phyloP scores from a whole-genome alignment of 1,284 basidiomycete species.

The Malassezia furfur region DNA sequence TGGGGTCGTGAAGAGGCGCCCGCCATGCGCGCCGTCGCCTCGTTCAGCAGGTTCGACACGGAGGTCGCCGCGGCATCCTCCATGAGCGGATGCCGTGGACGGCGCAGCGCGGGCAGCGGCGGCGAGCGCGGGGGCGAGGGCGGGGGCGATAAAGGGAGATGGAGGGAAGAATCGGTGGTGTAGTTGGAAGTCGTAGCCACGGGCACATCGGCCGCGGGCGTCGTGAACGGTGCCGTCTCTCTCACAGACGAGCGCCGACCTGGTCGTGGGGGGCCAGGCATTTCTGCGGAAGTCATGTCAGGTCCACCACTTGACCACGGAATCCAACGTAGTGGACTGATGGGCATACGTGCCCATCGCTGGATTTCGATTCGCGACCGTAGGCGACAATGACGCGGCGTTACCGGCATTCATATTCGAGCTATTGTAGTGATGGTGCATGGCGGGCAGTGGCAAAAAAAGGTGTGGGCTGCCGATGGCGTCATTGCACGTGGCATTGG shows the following conservation, averaged over 20 bases:
- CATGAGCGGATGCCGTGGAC: not conserved
- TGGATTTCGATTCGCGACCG: not conserved
- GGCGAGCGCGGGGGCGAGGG: conserved; percentile 2
- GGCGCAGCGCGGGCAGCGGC: not conserved
- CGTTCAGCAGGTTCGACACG: not conserved
- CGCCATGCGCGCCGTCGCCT: not conserved
- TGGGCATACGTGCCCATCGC: not conserved
- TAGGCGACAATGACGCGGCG: not conserved
- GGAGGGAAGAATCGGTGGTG: not conserved
- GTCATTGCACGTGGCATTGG: conserved; percentile 3
- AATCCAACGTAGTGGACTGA: conserved; percentile 12
- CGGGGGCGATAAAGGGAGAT: conserved; percentile 4
- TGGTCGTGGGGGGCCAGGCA: conserved; percentile 15
- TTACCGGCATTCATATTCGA: conserved; percentile 2
- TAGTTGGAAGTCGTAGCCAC: not conserved
- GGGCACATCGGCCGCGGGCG: not conserved
- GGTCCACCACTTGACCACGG: conserved; percentile 21
- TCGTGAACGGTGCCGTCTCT: conserved; percentile 19
- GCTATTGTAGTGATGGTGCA: not conserved
- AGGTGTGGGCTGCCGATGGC: not conserved
- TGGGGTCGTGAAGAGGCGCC: not conserved
- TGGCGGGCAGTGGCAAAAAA: conserved; percentile 2
- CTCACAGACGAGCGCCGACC: conserved; percentile 27
- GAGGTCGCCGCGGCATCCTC: not conserved
- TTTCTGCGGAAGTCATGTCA: conserved; percentile 19